Evolutionary conservation across 306 rosid genomes (phyloP).

Genomic region (Rosa chinensis): DNA sequence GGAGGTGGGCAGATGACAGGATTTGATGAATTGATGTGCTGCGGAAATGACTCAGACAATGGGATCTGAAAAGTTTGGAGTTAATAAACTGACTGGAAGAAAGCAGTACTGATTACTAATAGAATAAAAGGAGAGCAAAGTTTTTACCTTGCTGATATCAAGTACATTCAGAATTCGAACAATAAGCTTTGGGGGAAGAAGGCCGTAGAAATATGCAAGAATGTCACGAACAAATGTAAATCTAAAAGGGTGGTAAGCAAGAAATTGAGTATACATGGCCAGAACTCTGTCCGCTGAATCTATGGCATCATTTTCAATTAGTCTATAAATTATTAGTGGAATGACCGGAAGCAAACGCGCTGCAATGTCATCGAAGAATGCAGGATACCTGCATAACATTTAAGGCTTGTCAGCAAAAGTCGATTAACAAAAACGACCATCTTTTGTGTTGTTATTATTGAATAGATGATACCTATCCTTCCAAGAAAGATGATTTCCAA

Average conservation of each 20-base stretch:
- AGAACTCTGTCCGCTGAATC: slow-evolving; percentile 81
- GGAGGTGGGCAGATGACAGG: slow-evolving; percentile 86
- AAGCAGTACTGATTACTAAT: neutral
- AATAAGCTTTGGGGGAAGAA: slow-evolving; percentile 79
- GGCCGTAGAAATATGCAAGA: slow-evolving; percentile 95
- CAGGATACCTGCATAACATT: slow-evolving; percentile 69
- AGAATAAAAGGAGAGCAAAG: slow-evolving; percentile 4
- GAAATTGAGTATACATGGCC: slow-evolving; percentile 60
- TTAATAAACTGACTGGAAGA: slow-evolving; percentile 19
- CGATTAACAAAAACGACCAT: neutral
- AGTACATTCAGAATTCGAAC: slow-evolving; percentile 79
- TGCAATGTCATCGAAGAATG: slow-evolving; percentile 89
- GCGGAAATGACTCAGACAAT: slow-evolving; percentile 85
- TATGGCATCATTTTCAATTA: slow-evolving; percentile 85
- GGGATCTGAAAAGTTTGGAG: slow-evolving; percentile 72
- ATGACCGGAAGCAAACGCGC: slow-evolving; percentile 94
- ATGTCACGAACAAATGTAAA: slow-evolving; percentile 98
- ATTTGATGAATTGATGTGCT: slow-evolving; percentile 68
- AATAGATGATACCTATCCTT: slow-evolving; percentile 72
- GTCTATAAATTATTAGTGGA: slow-evolving; percentile 87
- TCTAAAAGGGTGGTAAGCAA: slow-evolving; percentile 79
- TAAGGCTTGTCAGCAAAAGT: slow-evolving; percentile 27
- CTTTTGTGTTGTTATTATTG: neutral
- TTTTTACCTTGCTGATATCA: slow-evolving; percentile 74
- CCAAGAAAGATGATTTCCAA: slow-evolving; percentile 95